Evolutionary conservation across 2,329 filamentous ascomycete species (phyloP), one percentile per base, ranked within the genome.

Genomic region (Fusarium nisikadoi): DNA sequence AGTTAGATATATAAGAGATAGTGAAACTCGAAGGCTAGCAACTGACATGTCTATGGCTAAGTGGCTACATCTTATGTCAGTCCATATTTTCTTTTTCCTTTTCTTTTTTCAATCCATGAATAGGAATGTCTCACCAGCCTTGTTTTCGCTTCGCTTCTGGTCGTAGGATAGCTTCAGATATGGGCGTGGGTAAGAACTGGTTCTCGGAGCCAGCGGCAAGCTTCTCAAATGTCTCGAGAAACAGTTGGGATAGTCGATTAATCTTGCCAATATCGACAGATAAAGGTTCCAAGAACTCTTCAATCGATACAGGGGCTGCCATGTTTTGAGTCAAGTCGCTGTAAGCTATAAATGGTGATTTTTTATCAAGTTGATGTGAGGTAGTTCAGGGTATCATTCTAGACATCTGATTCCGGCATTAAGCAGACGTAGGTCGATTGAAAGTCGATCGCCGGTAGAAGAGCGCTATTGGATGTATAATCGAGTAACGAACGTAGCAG

Each of bases 1-100:
- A 75, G 45, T 62, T 54, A 71, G 68, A 45, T 50, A 45, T 67
- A 55, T 31, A n/a, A 61, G 41, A 20, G 8, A 42, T 17, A 38
- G 38, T 31, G 35, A 16, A 55, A 27, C 38, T 31, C 14, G 5
- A 35, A 29, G 25, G n/a, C 41, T 47, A 10, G 46, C 33, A 31
- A 75, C 87, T 86, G 81, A 92, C 91, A 90, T 91, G 81, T 90
- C 91, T 81, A 90, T 91, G 64, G 85, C 90, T 71, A 87, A 86
- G 80, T 89, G 87, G 70, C 89, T 91, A 74, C 27, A 47, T 46
- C 27, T 50, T 14, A 41, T 53, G 62, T 76, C 54, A 77, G 72
- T 56, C n/a, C 25, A 54, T 16, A 16, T 12, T 14, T 31, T 17
- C 7, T 41, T 14, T 33, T 25, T 29, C 9, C 27, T 29, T 29